These are phyloP conservation scores for Pontederia crassipes DNA, from an alignment of 176 grass and related monocot species.

Conservation along the genomic window DNA sequence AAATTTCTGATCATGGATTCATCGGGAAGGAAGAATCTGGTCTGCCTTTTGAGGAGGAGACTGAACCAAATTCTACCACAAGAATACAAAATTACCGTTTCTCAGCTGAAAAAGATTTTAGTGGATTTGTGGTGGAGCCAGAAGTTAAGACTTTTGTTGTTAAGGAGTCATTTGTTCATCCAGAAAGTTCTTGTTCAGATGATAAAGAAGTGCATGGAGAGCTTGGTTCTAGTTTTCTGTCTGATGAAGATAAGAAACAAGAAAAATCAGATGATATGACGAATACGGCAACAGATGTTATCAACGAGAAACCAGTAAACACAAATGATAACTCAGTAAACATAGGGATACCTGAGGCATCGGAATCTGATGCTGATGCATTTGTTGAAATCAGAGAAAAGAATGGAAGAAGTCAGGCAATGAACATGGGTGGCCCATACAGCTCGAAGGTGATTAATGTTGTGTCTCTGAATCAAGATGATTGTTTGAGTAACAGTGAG, in stretches of 20 bases:
- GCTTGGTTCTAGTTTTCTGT: neutral
- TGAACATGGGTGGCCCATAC: no score
- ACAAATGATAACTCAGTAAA: no score
- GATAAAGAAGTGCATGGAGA: neutral
- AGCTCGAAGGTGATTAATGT: no score
- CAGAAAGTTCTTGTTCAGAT: neutral
- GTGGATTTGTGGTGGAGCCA: conserved; percentile 51
- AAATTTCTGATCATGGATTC: conserved; percentile 16
- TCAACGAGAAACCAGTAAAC: neutral
- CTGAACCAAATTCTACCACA: conserved; percentile 6
- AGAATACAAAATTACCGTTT: conserved; percentile 48
- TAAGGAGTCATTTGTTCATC: conserved; percentile 34
- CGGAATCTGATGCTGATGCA: no score
- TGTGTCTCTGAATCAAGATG: no score
- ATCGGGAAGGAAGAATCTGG: neutral
- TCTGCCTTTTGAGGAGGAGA: neutral
- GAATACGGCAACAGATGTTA: neutral
- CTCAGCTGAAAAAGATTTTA: conserved; percentile 60
- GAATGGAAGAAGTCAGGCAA: no score
- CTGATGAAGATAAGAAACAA: neutral
- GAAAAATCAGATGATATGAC: neutral
- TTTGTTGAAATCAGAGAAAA: no score
- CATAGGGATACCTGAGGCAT: no score
- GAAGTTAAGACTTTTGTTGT: conserved; percentile 58
- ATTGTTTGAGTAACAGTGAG: no score